Base-by-base conservation (phyloP, 2,329 filamentous ascomycete genomes). In the Clonostachys chloroleuca region DNA sequence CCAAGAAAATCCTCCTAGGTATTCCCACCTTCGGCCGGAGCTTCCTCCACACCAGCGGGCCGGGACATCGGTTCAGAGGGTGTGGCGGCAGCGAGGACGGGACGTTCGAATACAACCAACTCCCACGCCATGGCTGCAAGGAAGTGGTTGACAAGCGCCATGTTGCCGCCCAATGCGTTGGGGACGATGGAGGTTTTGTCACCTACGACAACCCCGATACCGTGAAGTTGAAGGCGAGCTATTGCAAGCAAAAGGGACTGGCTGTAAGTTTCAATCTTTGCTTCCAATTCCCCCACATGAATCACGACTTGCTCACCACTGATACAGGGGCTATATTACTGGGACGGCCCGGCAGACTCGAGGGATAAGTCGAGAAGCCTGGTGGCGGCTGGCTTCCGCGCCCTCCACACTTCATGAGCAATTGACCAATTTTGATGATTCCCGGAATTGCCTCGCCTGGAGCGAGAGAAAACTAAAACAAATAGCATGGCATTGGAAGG, bases 171-270 rank as follows among this genome's bases (percentile, higher is more conserved):
- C 86, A 81, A 56, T 92, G 87, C 56, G 68, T 82, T 3, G 86
- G 87, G 6, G 83, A 78, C 2, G 87, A 90, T 56, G 86, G 86
- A 4, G 88, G 87, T 0, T 92, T 91, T 54, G 81, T 92, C 40
- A 86, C 81, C 3, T 94, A 92, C 61, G 89, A 94, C 63, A 91
- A 86, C 53, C 82, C 85, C 5, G 80, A 84, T 40, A 91, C 87
- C 4, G 87, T 92, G 34, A 77, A 78, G 64, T 78, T 83, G 63
- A 94, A 94, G 68, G 89, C 86, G 2, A 70, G 74, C 7, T 92
- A 85, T 62, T 88, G 84, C 63, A 85, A 81, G 57, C 78, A 86
- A 56, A 84, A 85, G 56, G 78, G 79, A 30, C 70, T 94, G 16
- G 88, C 84, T 30, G 78, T 82, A 61, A 63, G 74, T 73, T 34